A percentile compares a stretch with the other conserved stretches of the same genome.
phyloP scores from a whole-genome alignment of 2,329 filamentous ascomycete genomes.

The Venturia carpophila region DNA sequence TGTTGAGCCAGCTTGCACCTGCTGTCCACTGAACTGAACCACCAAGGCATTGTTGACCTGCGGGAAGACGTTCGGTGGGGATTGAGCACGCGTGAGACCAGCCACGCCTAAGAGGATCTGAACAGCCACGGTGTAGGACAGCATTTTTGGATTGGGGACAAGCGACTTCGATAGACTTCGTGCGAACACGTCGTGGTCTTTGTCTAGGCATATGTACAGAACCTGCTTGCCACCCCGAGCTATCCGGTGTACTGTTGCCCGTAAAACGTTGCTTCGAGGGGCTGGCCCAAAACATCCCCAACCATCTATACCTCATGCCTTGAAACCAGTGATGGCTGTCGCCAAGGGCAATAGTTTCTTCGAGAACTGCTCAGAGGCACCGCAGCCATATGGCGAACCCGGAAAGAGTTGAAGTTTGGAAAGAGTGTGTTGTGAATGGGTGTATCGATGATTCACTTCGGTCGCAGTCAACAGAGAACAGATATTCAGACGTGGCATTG shows the following conservation, averaged over 20 bases:
- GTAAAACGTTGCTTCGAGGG: conserved; percentile 3
- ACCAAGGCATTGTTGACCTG: conserved; percentile 11
- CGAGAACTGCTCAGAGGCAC: background rate
- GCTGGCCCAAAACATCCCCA: background rate
- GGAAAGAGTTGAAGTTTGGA: background rate
- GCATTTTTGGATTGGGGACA: background rate
- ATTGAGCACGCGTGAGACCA: conserved; percentile 17
- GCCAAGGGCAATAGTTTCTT: conserved; percentile 7
- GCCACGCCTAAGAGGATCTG: conserved; percentile 15
- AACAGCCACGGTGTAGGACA: conserved; percentile 13
- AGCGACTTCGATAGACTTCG: background rate
- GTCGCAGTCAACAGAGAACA: conserved; percentile 11
- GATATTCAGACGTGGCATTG: conserved; percentile 6
- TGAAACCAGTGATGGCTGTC: conserved; percentile 5
- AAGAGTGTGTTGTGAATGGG: background rate
- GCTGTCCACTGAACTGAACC: conserved; percentile 7
- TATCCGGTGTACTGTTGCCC: background rate
- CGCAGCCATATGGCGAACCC: background rate
- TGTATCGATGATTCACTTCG: conserved; percentile 8
- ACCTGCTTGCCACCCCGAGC: background rate
- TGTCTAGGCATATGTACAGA: conserved; percentile 3
- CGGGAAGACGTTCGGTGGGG: conserved; percentile 10
- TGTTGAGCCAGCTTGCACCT: conserved; percentile 11
- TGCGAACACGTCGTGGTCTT: background rate
- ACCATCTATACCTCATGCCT: background rate